Base-by-base conservation (phyloP, 371 early-diverging fungal species). In the Massospora cicadina region DNA sequence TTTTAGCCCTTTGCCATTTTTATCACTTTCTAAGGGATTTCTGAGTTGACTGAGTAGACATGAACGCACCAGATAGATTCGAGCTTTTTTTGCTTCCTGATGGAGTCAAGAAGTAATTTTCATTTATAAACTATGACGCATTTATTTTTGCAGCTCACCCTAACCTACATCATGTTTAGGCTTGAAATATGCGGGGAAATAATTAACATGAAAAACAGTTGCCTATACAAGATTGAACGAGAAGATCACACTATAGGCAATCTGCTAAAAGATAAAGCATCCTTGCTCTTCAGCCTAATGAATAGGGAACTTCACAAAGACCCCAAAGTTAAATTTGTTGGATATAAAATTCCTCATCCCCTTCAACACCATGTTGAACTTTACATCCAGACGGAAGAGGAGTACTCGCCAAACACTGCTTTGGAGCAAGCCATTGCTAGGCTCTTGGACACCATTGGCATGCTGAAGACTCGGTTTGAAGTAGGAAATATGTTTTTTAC, bases 181-280 rank as follows among this genome's bases (percentile, higher is more conserved):
- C 96, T 71, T 89, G 92, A 23, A 97, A 98, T 74, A 92, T 94
- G 32, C 89, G 92, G 5, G 91, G 90, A 10, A 89, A 95, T 76
- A 84, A 80, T 21, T 24, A 43, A 43, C 23, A 43, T 62, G 32
- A 62, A 21, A 30, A 62, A 62, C 62, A 62, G 62, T 25, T n/a
- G 12, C 23, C 13, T 62, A 5, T 62, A 23, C 26, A 12, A 26
- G 60, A 85, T 99, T 61, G 83, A 91, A 66, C 86, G 89, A 73
- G 99, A 99, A 76, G 97, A 97, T 77, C 99, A 99, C 72, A 97
- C 98, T 2, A 73, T 98, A 3, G 99, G 88, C 59, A 98, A 96
- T 71, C 80, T 93, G 69, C 75, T 99, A 31, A 77, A 91, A 75
- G 82, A 83, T 91, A 90, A 85, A 77, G 78, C 66, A 29, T 25